phyloP scores from a whole-genome alignment of 495 filamentous ascomycete species.

The Penicillium angulare region DNA sequence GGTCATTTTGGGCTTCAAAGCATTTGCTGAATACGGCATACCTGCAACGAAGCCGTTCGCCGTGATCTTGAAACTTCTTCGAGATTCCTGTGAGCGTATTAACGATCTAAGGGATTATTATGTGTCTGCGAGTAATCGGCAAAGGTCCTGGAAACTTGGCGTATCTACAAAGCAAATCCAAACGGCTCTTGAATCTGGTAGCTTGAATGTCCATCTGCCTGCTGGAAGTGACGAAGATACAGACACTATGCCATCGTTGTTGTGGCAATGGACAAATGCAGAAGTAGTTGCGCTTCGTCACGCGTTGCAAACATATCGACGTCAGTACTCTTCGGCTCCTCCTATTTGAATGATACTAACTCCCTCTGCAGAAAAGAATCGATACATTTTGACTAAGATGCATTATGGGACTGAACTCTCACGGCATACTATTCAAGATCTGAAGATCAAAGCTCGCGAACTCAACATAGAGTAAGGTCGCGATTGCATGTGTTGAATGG shows the following conservation, averaged over 20 bases:
- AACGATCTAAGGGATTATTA: background rate
- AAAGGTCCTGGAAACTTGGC: background rate
- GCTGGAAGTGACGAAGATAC: too few species aligned
- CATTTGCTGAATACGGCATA: background rate
- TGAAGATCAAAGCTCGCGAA: background rate
- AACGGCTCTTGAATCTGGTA: background rate
- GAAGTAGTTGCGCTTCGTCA: background rate
- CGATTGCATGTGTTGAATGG: too few species aligned
- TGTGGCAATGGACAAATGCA: background rate
- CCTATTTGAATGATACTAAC: background rate
- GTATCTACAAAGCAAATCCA: background rate
- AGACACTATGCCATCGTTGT: background rate
- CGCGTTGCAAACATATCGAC: background rate
- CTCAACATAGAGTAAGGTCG: background rate
- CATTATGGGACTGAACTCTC: background rate
- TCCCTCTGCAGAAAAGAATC: background rate
- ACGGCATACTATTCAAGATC: background rate
- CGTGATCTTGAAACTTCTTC: slow-evolving; percentile 3
- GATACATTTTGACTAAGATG: slow-evolving; percentile 1
- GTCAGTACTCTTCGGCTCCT: background rate
- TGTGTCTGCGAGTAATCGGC: background rate
- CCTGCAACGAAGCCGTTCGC: background rate
- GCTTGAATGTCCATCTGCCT: too few species aligned
- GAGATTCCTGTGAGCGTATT: slow-evolving; percentile 1
- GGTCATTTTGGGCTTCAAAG: slow-evolving; percentile 2